These are phyloP conservation scores for Bidens hawaiensis DNA, from an alignment of 140 eudicot species.

Conservation along the genomic window DNA sequence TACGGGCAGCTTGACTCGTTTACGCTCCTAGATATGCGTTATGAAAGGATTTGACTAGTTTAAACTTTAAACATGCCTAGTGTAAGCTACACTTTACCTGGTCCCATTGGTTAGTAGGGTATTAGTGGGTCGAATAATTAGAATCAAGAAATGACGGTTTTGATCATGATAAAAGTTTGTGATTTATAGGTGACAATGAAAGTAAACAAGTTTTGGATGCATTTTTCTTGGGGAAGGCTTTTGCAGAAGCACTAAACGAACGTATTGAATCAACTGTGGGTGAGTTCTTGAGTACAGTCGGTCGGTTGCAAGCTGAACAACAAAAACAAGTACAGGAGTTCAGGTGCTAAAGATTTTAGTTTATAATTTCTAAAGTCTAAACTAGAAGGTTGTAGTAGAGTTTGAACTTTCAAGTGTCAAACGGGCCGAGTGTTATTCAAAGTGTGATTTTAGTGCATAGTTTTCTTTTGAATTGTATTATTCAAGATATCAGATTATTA, in stretches of 20 bases:
- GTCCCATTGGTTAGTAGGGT: neutral
- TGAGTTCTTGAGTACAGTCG: conserved; percentile 79
- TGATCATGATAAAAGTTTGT: neutral
- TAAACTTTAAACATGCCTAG: too few species aligned
- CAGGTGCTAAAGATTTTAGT: conserved; percentile 46
- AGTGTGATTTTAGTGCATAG: neutral
- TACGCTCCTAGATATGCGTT: conserved; percentile 1
- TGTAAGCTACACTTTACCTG: neutral
- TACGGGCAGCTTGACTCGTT: too few species aligned
- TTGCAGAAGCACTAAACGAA: conserved; percentile 90
- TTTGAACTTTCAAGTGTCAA: too few species aligned
- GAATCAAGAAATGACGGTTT: neutral
- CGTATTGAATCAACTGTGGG: conserved; percentile 90
- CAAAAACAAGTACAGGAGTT: conserved; percentile 83
- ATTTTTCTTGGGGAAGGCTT: conserved; percentile 96
- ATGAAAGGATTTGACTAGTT: too few species aligned
- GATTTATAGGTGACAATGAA: conserved; percentile 67
- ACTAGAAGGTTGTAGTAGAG: too few species aligned
- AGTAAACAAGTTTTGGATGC: conserved; percentile 80
- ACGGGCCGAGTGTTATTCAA: neutral
- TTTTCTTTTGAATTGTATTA: too few species aligned
- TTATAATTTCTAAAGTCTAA: too few species aligned
- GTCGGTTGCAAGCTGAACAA: conserved; percentile 97
- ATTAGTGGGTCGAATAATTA: neutral
- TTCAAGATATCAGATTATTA: neutral